Base-by-base conservation (phyloP, 805 yeast species). In the Priceomyces fermenticarens region DNA sequence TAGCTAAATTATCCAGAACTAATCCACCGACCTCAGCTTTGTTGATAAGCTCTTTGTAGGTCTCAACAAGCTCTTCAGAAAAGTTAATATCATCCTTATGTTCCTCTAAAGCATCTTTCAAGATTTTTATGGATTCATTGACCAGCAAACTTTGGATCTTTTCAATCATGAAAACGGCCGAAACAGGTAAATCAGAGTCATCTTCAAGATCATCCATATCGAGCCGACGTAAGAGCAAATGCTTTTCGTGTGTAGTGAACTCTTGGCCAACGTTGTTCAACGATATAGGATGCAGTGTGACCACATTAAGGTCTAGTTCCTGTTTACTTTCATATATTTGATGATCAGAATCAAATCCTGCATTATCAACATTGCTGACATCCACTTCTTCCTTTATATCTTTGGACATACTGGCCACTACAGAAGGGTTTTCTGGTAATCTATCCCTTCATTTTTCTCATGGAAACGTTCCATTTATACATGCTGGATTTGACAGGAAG, bases 41-140 rank as follows among this genome's bases (percentile, higher is more conserved):
- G 10, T 26, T 17, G 13, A 38, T 16, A 8, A 38, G 20, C 16
- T 38, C 12, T n/a, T 32, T 35, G 31, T 31, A 35, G 2, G 17
- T 12, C 5, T 43, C 47, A 28, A 30, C 36, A 14, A 34, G 32
- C 10, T 13, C 47, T 3, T 54, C 36, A 3, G 66, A 65, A 41
- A 64, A 55, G 43, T 68, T 69, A 28, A 60, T 58, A 42, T 69
- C 73, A 10, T 48, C 60, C 0, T 47, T 41, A 38, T 63, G 67
- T 2, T 57, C 62, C 2, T 41, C 56, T 28, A 65, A 32, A 2
- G 61, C 53, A n/a, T 52, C 56, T 35, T 57, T 53, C 37, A 67
- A 56, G 26, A 65, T 55, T 6, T 42, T 45, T 7, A 65, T 30
- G 2, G 68, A 58, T 11, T 57, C 60, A 2, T 42, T 49, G 5